Evolutionary conservation across 371 early-diverging fungal species (phyloP), one percentile per base, ranked within the genome.

Genomic region (Coemansia sp.): DNA sequence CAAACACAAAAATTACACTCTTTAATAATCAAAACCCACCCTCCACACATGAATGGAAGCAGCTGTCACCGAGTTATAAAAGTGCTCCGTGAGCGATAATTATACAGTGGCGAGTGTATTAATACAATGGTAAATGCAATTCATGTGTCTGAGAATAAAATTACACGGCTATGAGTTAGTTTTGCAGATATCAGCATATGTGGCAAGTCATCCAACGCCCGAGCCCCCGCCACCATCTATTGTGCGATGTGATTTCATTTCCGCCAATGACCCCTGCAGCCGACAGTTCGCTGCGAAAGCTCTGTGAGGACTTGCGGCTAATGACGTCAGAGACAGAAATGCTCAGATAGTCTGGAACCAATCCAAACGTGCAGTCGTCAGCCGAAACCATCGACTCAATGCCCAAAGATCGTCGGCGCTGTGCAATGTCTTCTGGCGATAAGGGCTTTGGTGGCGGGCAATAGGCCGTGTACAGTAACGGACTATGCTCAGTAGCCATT

Each of bases 401-500:
- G 11, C 75, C 75, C 29, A 74, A 60, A 15, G 75, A 74, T n/a
- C 75, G 63, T 12, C 71, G 66, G 4, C 75, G 65, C 71, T 70
- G 75, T 7, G 40, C 60, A 28, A 74, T 66, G 52, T 74, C 75
- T 24, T 74, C 75, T 23, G 70, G 61, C 51, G 75, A 74, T 52
- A 74, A 56, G 9, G 75, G 75, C 26, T 63, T 41, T 11, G 75
- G 75, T 11, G 75, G 75, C 15, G 75, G 75, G 17, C 75, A 63
- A 40, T 74, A 74, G 5, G 70, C 65, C n/a, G n/a, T 36, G 60
- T 57, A 66, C 19, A 65, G 51, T 19, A 63, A 52, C 19, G 66
- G 75, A 1, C 6, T 51, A n/a, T 26, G 63, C 36, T 66, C 62
- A 32, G 36, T 36, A 21, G 58, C 66, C 9, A 44, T 13, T 8